Evolutionary conservation across 345 rosid species (phyloP), one percentile per base, ranked within the genome.

Genomic region (Salix purpurea): DNA sequence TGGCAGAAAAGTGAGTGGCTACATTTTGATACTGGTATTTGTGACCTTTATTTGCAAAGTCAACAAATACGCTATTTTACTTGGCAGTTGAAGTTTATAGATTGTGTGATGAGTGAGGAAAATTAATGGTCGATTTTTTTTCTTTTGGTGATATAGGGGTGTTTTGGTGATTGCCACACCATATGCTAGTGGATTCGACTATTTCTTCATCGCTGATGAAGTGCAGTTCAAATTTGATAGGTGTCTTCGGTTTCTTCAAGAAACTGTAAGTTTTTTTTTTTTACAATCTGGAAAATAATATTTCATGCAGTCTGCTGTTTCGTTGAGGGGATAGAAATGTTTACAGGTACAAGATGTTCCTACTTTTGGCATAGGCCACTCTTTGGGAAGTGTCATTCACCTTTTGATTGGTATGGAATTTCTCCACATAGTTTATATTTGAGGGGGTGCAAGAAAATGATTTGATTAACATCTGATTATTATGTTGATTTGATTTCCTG

Each of bases 151-250:
- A 82, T 83, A 58, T 71, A 96, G 99, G 91, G 99, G 94, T 77
- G 74, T 86, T 79, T 84, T 96, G 91, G 97, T 96, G 90, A 90
- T 96, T 50, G 98, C 98, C 2, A 93, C 99, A 66, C 99, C 99
- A 9, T 93, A 92, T 87, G 89, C 96, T 71, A 93, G 99, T 87
- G 98, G 99, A 74, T 93, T 93, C 71, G 99, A 93, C 85, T 90
- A 96, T 86, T 93, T 96, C 88, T 81, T 76, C 80, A 93, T 93
- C 76, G 97, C 97, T n/a, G 97, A 93, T 84, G 97, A 96, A 89
- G 98, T 90, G 71, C 97, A 96, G 78, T 90, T 91, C 82, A 96
- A 96, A 88, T 91, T 87, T 77, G 98, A 93, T 81, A 89, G 97
- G 83, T 93, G 97, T 76, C 85, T 83, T 71, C 89, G 97, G 56